A percentile compares a stretch with the other conserved stretches of the same genome.
Conservation (phyloP, 1,284 basidiomycete genomes). For the Trichosporon sp. region DNA sequence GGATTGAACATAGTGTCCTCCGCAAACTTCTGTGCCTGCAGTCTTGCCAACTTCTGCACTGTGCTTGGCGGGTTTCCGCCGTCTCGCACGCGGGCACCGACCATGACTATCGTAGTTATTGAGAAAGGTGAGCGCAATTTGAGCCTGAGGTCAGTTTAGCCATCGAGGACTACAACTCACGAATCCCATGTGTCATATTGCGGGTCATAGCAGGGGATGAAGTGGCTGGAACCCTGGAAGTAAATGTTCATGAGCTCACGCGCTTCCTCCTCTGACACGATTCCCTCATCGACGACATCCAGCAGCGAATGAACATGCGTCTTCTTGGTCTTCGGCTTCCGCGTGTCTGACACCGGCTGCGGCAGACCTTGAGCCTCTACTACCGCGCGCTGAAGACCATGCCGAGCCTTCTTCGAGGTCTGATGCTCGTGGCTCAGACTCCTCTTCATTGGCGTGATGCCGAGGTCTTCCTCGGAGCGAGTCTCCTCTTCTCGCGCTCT, state of each 20-base stretch:
- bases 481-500: slow-evolving; percentile 41
- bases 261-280: slow-evolving; percentile 72
- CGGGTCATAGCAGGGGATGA: slow-evolving; percentile 77
- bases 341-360: slow-evolving; percentile 21
- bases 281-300: slow-evolving; percentile 50
- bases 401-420: slow-evolving; percentile 24
- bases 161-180: slow-evolving; percentile 17
- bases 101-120: slow-evolving; percentile 75
- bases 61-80: slow-evolving; percentile 55
- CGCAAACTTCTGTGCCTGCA: slow-evolving; percentile 70
- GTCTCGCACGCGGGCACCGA: slow-evolving; percentile 77
- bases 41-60: slow-evolving; percentile 42
- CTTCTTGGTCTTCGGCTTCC: slow-evolving; percentile 27
- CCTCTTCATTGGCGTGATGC: slow-evolving; percentile 1
- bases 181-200: slow-evolving; percentile 68
- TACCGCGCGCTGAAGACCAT: slow-evolving; percentile 20
- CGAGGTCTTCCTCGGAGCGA: neutral
- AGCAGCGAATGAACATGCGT: slow-evolving; percentile 45
- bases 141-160: slow-evolving; percentile 17
- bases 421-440: slow-evolving; percentile 10
- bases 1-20: slow-evolving; percentile 73
- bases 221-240: slow-evolving; percentile 78
- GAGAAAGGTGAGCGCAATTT: slow-evolving; percentile 45
- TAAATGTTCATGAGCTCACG: slow-evolving; percentile 76
- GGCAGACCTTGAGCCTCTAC: slow-evolving; percentile 38